A percentile compares a stretch with the other conserved stretches of the same genome.
phyloP scores from a whole-genome alignment of 2,329 filamentous ascomycete genomes.

The Botrytis elliptica region DNA sequence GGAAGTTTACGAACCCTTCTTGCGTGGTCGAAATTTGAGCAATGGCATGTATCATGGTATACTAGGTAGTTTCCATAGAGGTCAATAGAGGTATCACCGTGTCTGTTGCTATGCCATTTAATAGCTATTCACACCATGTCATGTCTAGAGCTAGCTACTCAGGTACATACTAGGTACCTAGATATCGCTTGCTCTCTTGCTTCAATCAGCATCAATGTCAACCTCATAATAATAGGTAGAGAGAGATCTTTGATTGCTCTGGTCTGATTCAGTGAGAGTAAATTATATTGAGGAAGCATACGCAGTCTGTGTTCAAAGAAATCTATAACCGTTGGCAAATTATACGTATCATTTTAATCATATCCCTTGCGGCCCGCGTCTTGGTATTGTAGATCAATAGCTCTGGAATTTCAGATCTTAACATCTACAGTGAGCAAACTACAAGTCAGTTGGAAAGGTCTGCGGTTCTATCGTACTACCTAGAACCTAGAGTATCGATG shows the following conservation, averaged over 20 bases:
- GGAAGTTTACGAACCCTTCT: background rate
- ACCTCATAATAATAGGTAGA: background rate
- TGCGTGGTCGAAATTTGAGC: background rate
- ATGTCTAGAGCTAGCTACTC: background rate
- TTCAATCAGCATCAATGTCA: background rate
- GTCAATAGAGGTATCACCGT: background rate
- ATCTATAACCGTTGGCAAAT: background rate
- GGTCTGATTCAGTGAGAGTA: background rate
- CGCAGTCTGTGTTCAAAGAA: background rate
- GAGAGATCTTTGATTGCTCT: background rate
- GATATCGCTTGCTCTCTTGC: background rate
- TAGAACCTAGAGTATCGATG: background rate
- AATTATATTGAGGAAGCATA: background rate
- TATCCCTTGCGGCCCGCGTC: background rate
- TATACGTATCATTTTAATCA: background rate
- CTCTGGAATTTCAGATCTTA: background rate
- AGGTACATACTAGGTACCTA: background rate
- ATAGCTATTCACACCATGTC: background rate
- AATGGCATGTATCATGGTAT: background rate
- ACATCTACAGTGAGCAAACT: background rate
- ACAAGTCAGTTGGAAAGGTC: background rate
- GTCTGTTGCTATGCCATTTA: background rate
- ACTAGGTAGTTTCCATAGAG: background rate
- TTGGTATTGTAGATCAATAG: background rate
- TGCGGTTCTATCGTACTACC: background rate